Evolutionary conservation across 78 protist genomes (phyloP), one percentile per base, ranked within the genome.

Genomic region (Polysphondylium violaceum): DNA sequence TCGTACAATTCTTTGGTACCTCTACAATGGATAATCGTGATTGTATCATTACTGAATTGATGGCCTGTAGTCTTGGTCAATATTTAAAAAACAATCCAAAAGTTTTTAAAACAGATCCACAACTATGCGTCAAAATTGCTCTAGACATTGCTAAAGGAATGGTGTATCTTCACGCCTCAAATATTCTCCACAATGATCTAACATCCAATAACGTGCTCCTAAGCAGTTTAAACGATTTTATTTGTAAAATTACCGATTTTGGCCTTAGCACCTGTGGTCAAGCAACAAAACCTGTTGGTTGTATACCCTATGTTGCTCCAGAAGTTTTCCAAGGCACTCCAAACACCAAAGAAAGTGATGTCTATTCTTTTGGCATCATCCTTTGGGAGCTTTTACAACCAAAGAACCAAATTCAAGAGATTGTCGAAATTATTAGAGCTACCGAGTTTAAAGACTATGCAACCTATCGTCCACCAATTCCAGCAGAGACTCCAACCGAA

Each of bases 111-210:
- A 21, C 23, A 2, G n/a, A 43, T 72, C 29, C 86, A 40, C 71
- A 63, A 35, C 36, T 90, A 29, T 50, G 71, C 23, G 51, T 55
- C 47, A 58, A 76, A 72, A 68, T 95, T 16, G 93, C 94, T 21
- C 27, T 36, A 36, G 96, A 94, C 63, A 87, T 87, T 8, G 96
- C 96, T 1, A 63, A 64, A 55, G 98, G 95, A 17, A 96, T 96
- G 96, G 72, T n/a, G 17, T 94, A 92, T 75, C 87, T 96, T 29
- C 98, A 96, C 55, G 29, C 76, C 31, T 60, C 51, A 25, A 43
- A 60, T 16, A 75, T 96, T 21, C 43, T 96, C 27, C 97, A 96
- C 56, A 73, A 94, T 31, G 97, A 96, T 68, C 94, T 96, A 17
- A 94, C 94, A 59, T 50, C 90, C 19, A 79, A 68, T 12, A 96